phyloP scores from a whole-genome alignment of 139 green algal species.

The Asterochloris sp. region DNA sequence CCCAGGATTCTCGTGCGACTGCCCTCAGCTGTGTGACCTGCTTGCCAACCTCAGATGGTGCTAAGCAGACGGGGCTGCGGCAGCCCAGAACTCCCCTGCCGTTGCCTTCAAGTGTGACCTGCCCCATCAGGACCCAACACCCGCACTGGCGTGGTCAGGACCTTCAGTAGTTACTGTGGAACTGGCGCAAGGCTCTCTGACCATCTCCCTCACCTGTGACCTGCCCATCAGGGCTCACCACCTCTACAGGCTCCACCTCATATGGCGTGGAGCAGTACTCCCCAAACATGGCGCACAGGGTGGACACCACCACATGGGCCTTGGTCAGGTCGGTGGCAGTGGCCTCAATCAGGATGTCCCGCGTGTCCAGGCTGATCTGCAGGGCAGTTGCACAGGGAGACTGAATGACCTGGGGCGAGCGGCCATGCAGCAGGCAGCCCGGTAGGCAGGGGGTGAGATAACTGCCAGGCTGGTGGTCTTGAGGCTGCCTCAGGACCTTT shows the following conservation, averaged over 20 bases:
- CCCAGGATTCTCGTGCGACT: too few relatives aligned
- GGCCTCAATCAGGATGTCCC: slow-evolving; percentile 98
- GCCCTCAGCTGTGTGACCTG: too few relatives aligned
- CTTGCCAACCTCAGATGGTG: too few relatives aligned
- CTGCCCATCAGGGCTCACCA: slow-evolving; percentile 75
- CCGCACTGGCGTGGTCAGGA: not conserved
- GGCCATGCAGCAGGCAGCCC: too few relatives aligned
- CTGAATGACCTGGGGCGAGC: too few relatives aligned
- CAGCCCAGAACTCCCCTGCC: too few relatives aligned
- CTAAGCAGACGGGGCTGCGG: too few relatives aligned
- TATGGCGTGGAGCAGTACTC: slow-evolving; percentile 90
- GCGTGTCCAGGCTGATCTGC: slow-evolving; percentile 84
- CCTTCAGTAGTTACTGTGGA: not conserved
- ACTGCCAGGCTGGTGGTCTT: too few relatives aligned
- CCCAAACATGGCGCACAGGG: slow-evolving; percentile 88
- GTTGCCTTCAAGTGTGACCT: too few relatives aligned
- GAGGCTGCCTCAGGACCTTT: too few relatives aligned
- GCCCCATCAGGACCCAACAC: too few relatives aligned
- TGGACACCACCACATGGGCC: slow-evolving; percentile 46
- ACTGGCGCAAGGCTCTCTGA: not conserved
- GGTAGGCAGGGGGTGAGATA: too few relatives aligned
- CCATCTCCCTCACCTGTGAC: slow-evolving; percentile 19
- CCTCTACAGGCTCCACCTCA: slow-evolving; percentile 92
- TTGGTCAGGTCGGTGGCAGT: slow-evolving; percentile 97
- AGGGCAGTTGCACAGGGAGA: not conserved